Base-by-base conservation (phyloP, 2,329 filamentous ascomycete genomes). In the Pseudogymnoascus sp. region DNA sequence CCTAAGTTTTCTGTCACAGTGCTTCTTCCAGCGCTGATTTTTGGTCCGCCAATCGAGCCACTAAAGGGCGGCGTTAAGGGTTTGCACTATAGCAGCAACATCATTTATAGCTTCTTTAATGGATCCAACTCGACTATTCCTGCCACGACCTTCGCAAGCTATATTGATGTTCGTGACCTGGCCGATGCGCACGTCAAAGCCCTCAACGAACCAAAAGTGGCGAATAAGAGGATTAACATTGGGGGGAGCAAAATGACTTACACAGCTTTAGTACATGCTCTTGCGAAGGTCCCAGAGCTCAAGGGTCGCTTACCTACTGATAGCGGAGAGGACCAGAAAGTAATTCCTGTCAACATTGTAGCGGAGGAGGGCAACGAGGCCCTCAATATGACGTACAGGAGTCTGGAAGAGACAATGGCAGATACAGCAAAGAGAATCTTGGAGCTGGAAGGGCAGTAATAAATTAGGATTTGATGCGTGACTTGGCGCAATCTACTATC, bases 91-190 rank as follows among this genome's bases (percentile, higher is more conserved):
- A 69, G 67, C 23, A 67, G 38, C 62, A 64, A 66, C 64, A 61
- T 70, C 10, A 67, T 72, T 23, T 71, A 72, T 62, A 63, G 60
- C 29, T 56, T 72, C 15, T 70, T 71, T 59, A 71, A 71, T 66
- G 71, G 71, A 3, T 66, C 66, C n/a, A 64, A 68, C 63, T 64
- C 66, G 21, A 65, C 64, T 37, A 64, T 69, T 37, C 69, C 70
- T 5, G 42, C 63, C 26, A 71, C 69, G 7, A 62, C 65, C 33
- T 71, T 71, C 63, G 64, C 67, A 4, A 65, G 59, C 26, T 66
- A 68, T 61, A 68, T 72, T 50, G 70, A 72, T 60, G 70, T 69
- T 35, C 69, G 71, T 50, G 71, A 72, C 62, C 65, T 72, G 1
- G 69, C 70, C 11, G 64, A 64, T 17, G 70, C 71, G 3, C 71